These are phyloP conservation scores for Teratosphaeria epicoccoides DNA, from an alignment of 2,329 filamentous ascomycete genomes.

Conservation along the genomic window DNA sequence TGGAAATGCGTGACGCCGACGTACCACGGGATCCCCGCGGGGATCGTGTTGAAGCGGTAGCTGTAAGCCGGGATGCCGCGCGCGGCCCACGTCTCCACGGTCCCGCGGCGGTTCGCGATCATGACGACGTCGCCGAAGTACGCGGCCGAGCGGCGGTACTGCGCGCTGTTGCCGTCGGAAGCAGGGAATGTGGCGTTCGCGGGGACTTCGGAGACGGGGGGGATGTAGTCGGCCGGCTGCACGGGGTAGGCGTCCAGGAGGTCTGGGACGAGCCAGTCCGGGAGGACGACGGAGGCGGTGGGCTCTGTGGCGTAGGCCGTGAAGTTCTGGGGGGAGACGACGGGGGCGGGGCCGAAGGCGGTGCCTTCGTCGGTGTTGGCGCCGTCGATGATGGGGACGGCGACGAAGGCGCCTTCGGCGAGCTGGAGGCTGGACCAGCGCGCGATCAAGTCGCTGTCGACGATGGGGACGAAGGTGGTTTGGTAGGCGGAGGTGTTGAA, in stretches of 20 bases:
- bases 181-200: conserved; percentile 29
- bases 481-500: conserved; percentile 16
- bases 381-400: conserved; percentile 38
- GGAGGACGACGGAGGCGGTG: not conserved
- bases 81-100: conserved; percentile 42
- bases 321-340: conserved; percentile 32
- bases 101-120: conserved; percentile 45
- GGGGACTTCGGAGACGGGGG: conserved; percentile 23
- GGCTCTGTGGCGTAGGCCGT: conserved; percentile 31
- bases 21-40: conserved; percentile 33
- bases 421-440: conserved; percentile 39
- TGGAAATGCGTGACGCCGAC: conserved; percentile 45
- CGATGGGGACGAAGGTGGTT: conserved; percentile 13
- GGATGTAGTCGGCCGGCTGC: conserved; percentile 29
- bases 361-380: conserved; percentile 42
- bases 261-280: conserved; percentile 30
- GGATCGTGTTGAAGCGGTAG: conserved; percentile 52
- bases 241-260: conserved; percentile 41
- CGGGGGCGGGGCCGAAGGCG: conserved; percentile 25
- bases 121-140: conserved; percentile 34
- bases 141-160: conserved; percentile 44
- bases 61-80: conserved; percentile 44
- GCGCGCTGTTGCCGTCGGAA: conserved; percentile 13
- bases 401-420: conserved; percentile 31
- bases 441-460: conserved; percentile 40